A percentile compares a stretch with the other conserved stretches of the same genome.
Evolutionary conservation across 2,329 filamentous ascomycete species (phyloP).

Genomic region (Sporothrix phasma): DNA sequence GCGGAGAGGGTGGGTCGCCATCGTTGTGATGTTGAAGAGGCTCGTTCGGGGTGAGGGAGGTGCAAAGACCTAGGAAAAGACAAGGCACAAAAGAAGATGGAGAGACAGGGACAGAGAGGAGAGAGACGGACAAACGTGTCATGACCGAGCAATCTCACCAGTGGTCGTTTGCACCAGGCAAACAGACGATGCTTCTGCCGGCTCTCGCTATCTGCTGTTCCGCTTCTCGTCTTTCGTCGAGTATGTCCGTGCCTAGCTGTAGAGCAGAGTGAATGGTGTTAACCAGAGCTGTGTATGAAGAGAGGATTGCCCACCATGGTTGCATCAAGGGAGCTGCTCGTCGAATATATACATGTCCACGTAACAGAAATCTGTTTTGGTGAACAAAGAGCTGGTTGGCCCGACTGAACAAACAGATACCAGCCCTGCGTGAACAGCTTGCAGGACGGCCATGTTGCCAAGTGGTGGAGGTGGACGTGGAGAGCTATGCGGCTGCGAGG

Average conservation of each 20-base stretch:
- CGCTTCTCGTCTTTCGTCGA: background rate
- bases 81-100: background rate
- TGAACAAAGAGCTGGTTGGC: slow-evolving; percentile 2
- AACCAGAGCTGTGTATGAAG: background rate
- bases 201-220: background rate
- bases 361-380: background rate
- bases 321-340: background rate
- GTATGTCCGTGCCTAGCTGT: background rate
- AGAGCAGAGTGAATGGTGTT: background rate
- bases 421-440: background rate
- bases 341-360: background rate
- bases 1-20: background rate
- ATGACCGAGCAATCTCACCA: background rate
- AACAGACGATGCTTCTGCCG: background rate
- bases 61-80: no score
- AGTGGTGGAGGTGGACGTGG: background rate
- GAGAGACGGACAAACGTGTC: background rate
- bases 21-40: no score
- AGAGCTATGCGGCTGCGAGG: background rate
- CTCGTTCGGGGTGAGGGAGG: no score
- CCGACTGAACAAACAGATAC: background rate
- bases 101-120: no score
- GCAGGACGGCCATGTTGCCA: background rate
- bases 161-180: slow-evolving; percentile 2
- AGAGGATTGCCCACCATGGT: background rate